phyloP scores from a whole-genome alignment of 2,329 filamentous ascomycete genomes.

The Arthrobotrys megalospora region DNA sequence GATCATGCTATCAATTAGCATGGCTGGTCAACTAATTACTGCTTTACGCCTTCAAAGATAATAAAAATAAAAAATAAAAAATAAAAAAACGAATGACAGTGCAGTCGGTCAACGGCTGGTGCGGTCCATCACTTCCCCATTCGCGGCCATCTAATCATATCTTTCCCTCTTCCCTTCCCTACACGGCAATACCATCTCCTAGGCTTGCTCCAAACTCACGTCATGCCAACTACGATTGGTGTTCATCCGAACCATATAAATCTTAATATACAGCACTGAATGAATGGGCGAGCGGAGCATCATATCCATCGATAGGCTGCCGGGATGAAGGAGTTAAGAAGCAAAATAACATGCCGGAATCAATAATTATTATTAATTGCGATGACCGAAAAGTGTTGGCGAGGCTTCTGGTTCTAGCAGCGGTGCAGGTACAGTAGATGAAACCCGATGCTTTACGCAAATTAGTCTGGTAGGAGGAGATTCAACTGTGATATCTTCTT shows the following conservation, averaged over 20 bases:
- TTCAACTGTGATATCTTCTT: conserved; percentile 58
- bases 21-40: conserved; percentile 30
- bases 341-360: conserved; percentile 27
- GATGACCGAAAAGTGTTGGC: conserved; percentile 24
- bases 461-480: conserved; percentile 60
- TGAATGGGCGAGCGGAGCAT: background rate
- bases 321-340: conserved; percentile 20
- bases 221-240: conserved; percentile 44
- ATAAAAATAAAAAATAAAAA: background rate
- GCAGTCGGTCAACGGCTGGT: conserved; percentile 43
- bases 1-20: conserved; percentile 37
- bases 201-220: conserved; percentile 32
- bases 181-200: conserved; percentile 43
- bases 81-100: conserved; percentile 22
- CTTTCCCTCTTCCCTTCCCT: conserved; percentile 45
- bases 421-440: conserved; percentile 44
- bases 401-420: conserved; percentile 17
- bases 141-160: conserved; percentile 33
- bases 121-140: conserved; percentile 49
- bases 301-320: conserved; percentile 38
- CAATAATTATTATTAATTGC: conserved; percentile 14
- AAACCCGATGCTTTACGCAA: conserved; percentile 59
- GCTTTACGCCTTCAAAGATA: background rate
- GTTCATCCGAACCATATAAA: conserved; percentile 35
- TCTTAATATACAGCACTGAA: conserved; percentile 15